These are phyloP conservation scores for Sugiyamaella boreocaroliniensis DNA, from an alignment of 805 yeast species.

Conservation along the genomic window DNA sequence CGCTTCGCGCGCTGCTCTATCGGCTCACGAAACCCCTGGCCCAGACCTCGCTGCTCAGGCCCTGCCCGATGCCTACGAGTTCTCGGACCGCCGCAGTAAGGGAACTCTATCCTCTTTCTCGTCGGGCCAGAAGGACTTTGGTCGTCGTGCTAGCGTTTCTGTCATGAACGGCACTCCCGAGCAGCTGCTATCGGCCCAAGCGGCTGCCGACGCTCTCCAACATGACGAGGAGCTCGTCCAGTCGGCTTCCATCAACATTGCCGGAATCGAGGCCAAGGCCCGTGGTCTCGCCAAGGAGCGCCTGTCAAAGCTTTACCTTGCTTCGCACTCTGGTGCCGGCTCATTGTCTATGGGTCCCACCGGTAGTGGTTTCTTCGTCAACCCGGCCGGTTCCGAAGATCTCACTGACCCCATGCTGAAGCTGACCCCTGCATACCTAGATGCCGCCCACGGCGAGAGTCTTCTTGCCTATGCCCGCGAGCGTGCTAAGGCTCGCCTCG, in stretches of 20 bases:
- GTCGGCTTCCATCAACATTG: slow-evolving; percentile 7
- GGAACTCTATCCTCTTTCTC: not conserved
- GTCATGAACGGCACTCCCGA: slow-evolving; percentile 5
- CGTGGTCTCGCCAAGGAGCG: slow-evolving; percentile 27
- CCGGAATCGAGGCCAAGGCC: slow-evolving; percentile 27
- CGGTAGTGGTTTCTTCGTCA: slow-evolving; percentile 18
- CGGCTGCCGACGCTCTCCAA: not conserved
- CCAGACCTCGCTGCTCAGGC: slow-evolving; percentile 29
- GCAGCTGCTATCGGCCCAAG: slow-evolving; percentile 3
- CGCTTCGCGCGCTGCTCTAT: slow-evolving; percentile 30
- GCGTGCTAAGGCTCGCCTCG: slow-evolving; percentile 40
- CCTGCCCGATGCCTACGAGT: slow-evolving; percentile 32
- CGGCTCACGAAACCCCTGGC: slow-evolving; percentile 27
- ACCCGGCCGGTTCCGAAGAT: slow-evolving; percentile 11
- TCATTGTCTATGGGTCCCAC: slow-evolving; percentile 16
- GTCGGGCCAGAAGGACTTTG: slow-evolving; percentile 3
- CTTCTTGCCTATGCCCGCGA: slow-evolving; percentile 46
- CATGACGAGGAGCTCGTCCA: not conserved
- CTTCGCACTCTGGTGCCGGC: slow-evolving; percentile 16
- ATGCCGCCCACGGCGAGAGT: slow-evolving; percentile 27
- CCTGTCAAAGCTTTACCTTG: slow-evolving; percentile 22
- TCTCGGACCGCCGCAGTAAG: slow-evolving; percentile 21
- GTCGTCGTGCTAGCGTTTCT: slow-evolving; percentile 10
- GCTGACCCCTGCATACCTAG: slow-evolving; percentile 15
- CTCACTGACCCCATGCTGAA: slow-evolving; percentile 13